Conservation (phyloP, 1,284 basidiomycete species). For the Mycosarcoma maydis region DNA sequence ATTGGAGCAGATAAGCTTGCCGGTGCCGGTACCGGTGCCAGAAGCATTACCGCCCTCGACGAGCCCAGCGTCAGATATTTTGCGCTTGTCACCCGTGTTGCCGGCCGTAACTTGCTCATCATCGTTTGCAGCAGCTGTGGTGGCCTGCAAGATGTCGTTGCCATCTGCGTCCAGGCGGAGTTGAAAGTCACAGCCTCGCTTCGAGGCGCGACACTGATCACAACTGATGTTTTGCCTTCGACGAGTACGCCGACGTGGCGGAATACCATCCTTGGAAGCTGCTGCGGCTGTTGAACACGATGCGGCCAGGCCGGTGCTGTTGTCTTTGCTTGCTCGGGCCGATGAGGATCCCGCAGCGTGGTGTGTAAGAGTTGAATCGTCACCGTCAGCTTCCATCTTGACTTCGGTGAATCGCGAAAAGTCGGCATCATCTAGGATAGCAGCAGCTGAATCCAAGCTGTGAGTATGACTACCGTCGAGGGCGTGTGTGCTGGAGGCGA, state of each 20-base stretch:
- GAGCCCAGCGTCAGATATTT: slow-evolving; percentile 39
- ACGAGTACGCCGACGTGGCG: slow-evolving; percentile 38
- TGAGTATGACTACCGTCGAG: slow-evolving; percentile 1
- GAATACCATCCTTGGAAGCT: slow-evolving; percentile 26
- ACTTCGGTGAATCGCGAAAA: slow-evolving; percentile 31
- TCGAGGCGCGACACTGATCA: slow-evolving; percentile 50
- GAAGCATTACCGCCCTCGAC: not conserved
- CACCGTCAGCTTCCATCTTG: slow-evolving; percentile 15
- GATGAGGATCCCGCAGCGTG: not conserved
- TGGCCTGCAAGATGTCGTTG: slow-evolving; percentile 22
- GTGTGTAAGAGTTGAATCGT: not conserved
- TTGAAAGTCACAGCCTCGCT: slow-evolving; percentile 50
- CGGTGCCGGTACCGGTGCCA: not conserved
- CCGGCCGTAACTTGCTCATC: slow-evolving; percentile 11
- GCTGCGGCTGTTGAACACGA: slow-evolving; percentile 13
- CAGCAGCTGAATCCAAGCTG: slow-evolving; percentile 30
- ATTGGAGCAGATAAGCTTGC: slow-evolving; percentile 47
- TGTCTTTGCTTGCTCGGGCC: too few relatives aligned
- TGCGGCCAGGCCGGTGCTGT: not conserved
- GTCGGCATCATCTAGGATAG: slow-evolving; percentile 34
- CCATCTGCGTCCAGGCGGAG: slow-evolving; percentile 46
- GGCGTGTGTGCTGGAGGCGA: slow-evolving; percentile 3
- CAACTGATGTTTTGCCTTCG: slow-evolving; percentile 53
- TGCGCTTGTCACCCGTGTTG: slow-evolving; percentile 39
- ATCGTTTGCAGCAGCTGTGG: not conserved